A percentile compares a stretch with the other conserved stretches of the same genome.
phyloP scores from a whole-genome alignment of 257 asterid species.

The Ophiorrhiza pumila region DNA sequence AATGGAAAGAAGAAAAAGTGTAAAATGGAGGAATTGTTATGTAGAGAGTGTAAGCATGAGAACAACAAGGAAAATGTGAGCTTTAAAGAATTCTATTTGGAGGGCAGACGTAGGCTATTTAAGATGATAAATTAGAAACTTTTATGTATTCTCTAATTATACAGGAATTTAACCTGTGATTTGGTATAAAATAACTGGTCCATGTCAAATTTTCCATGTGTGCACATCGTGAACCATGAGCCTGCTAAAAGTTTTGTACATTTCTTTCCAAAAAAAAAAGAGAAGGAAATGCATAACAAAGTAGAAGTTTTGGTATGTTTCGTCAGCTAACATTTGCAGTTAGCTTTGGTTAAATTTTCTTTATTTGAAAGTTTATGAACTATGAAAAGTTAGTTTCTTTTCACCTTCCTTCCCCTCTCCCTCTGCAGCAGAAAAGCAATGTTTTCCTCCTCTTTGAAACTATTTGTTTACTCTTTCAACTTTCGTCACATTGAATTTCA shows the following conservation, averaged over 20 bases:
- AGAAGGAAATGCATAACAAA: no score
- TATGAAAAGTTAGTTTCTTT: neutral
- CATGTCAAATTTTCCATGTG: neutral
- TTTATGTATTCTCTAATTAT: neutral
- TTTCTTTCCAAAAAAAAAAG: neutral
- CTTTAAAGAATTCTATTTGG: neutral
- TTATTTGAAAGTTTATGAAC: neutral
- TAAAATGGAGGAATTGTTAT: neutral
- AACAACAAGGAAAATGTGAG: neutral
- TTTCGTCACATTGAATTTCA: neutral
- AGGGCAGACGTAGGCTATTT: neutral
- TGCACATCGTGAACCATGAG: neutral
- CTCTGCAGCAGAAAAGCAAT: neutral
- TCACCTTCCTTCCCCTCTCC: neutral
- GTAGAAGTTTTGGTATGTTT: neutral
- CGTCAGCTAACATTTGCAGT: neutral
- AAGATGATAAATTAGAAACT: neutral
- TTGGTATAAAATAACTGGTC: no score
- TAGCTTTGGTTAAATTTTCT: neutral
- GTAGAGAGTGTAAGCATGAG: neutral
- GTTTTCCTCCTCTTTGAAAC: neutral
- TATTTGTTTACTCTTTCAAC: slow-evolving; percentile 3
- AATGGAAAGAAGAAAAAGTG: neutral
- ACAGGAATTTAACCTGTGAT: neutral
- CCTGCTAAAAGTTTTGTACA: neutral